Conservation (phyloP, 2,329 filamentous ascomycete genomes). For the Epichloe brachyelytri region DNA sequence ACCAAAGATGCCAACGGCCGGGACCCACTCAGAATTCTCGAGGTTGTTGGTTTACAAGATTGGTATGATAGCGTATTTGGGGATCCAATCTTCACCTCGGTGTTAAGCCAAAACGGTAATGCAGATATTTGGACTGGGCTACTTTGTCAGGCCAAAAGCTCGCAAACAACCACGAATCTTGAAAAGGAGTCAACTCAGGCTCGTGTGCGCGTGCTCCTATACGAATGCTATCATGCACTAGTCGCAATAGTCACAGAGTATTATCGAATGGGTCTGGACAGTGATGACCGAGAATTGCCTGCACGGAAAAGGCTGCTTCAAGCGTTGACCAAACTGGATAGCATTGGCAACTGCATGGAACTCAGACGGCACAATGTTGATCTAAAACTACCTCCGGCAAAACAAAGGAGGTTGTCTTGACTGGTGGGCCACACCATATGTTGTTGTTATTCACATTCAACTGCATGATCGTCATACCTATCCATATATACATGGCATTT, state of each 20-base stretch:
- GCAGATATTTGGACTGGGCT: conserved; percentile 36
- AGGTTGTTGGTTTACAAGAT: conserved; percentile 27
- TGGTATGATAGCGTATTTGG: conserved; percentile 49
- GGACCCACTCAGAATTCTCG: background rate
- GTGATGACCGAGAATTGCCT: conserved; percentile 36
- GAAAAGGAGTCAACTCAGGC: conserved; percentile 13
- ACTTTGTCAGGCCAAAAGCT: conserved; percentile 6
- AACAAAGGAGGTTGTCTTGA: conserved; percentile 24
- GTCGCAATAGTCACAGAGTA: conserved; percentile 40
- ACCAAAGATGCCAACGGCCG: background rate
- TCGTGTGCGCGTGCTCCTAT: conserved; percentile 37
- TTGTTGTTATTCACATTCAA: background rate
- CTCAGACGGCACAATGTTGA: conserved; percentile 22
- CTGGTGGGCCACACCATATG: background rate
- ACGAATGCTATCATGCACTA: conserved; percentile 44
- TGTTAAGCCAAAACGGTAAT: conserved; percentile 32
- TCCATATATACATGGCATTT: background rate
- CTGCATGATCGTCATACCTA: background rate
- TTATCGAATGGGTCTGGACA: conserved; percentile 36
- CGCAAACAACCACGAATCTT: background rate
- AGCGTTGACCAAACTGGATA: conserved; percentile 32
- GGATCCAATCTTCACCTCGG: conserved; percentile 40
- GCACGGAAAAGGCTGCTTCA: conserved; percentile 37
- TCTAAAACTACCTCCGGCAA: conserved; percentile 30
- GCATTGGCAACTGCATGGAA: conserved; percentile 20